Conservation (phyloP, 805 yeast genomes). For the Kodamaea neixiangensis region DNA sequence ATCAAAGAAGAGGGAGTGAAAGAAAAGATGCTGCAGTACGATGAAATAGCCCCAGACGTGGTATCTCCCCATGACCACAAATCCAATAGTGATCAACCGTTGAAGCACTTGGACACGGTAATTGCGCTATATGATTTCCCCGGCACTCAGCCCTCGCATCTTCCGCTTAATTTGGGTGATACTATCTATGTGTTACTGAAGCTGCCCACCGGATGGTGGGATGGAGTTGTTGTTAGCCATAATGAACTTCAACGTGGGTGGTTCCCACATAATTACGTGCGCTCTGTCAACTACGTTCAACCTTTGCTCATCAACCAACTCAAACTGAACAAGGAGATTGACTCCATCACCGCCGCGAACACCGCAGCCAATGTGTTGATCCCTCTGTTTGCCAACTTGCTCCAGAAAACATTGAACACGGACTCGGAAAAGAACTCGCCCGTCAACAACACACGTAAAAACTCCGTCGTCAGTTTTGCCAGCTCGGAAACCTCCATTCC, state of each 20-base stretch:
- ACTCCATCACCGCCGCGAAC: conserved; percentile 46
- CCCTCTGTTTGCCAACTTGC: conserved; percentile 39
- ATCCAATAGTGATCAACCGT: conserved; percentile 21
- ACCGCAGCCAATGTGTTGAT: conserved; percentile 48
- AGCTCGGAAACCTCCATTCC: conserved; percentile 40
- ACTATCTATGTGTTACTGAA: conserved; percentile 68
- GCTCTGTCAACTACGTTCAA: conserved; percentile 45
- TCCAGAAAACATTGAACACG: conserved; percentile 33
- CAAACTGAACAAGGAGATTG: conserved; percentile 41
- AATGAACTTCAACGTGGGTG: conserved; percentile 67
- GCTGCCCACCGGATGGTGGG: conserved; percentile 82
- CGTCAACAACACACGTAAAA: conserved; percentile 42
- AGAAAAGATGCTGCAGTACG: conserved; percentile 6
- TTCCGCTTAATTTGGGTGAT: conserved; percentile 64
- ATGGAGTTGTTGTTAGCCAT: conserved; percentile 53
- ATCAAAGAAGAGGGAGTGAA: not conserved
- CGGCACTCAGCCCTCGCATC: conserved; percentile 51
- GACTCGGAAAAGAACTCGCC: conserved; percentile 37
- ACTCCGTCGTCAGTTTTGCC: conserved; percentile 52
- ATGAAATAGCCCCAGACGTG: conserved; percentile 45
- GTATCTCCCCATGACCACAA: conserved; percentile 31
- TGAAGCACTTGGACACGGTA: conserved; percentile 56
- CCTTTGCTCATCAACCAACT: conserved; percentile 38
- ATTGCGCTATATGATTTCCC: conserved; percentile 58
- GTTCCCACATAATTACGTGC: conserved; percentile 74